These are phyloP conservation scores for Eustoma russellianum DNA, from an alignment of 257 asterid species.

Conservation along the genomic window DNA sequence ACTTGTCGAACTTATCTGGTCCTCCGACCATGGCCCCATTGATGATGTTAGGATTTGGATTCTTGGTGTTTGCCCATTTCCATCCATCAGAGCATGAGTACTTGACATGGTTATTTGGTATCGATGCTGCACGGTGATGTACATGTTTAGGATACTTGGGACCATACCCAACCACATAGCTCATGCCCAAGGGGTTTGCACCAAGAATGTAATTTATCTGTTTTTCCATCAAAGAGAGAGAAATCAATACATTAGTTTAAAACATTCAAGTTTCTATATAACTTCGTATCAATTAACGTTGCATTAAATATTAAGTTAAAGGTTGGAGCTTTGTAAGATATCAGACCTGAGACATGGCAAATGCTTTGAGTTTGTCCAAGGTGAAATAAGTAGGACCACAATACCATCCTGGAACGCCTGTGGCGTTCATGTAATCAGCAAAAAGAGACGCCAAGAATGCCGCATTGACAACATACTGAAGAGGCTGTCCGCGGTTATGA, in stretches of 20 bases:
- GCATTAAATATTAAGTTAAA: too few relatives aligned
- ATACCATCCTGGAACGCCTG: constrained; percentile 64
- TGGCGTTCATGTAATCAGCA: constrained; percentile 66
- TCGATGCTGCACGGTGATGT: constrained; percentile 92
- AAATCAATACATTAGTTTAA: neutral
- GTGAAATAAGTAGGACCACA: constrained; percentile 48
- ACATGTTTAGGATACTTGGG: constrained; percentile 51
- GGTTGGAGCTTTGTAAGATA: neutral
- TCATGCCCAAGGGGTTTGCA: constrained; percentile 60
- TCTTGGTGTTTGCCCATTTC: constrained; percentile 52
- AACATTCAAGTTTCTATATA: neutral
- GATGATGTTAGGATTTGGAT: constrained; percentile 55
- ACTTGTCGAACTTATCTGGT: constrained; percentile 67
- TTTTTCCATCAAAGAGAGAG: constrained; percentile 6
- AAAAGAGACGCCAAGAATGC: constrained; percentile 80
- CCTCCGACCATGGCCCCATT: constrained; percentile 89
- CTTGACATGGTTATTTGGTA: constrained; percentile 35
- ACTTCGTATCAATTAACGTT: too few relatives aligned
- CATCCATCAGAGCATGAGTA: constrained; percentile 75
- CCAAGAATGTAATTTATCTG: constrained; percentile 70
- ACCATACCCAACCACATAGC: constrained; percentile 79
- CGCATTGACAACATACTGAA: constrained; percentile 77
- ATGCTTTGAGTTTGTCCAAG: constrained; percentile 32
- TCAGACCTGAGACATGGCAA: constrained; percentile 70
- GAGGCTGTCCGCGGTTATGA: constrained; percentile 45